phyloP scores from a whole-genome alignment of 495 filamentous ascomycete genomes.

The Trichoderma reesei region DNA sequence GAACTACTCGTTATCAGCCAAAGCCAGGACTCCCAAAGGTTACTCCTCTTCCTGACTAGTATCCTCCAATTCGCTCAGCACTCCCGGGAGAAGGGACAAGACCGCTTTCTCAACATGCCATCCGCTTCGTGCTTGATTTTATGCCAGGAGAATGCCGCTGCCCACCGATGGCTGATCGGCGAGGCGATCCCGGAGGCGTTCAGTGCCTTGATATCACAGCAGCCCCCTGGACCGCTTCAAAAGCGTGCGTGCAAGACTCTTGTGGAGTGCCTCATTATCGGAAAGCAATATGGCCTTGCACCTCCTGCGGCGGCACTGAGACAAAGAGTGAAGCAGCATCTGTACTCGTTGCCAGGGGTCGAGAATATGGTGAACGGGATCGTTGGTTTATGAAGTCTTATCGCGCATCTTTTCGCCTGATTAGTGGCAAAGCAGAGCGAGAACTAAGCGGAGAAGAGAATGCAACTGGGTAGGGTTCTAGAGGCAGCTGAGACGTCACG shows the following conservation, averaged over 20 bases:
- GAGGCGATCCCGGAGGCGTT: conserved; percentile 18
- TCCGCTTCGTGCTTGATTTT: conserved; percentile 20
- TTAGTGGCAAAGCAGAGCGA: too few species aligned
- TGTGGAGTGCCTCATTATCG: conserved; percentile 22
- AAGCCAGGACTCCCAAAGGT: conserved; percentile 18
- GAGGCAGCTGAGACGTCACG: too few species aligned
- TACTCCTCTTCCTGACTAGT: conserved; percentile 20
- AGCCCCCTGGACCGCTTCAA: conserved; percentile 17
- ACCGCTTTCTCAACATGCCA: too few species aligned
- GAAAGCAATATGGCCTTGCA: conserved; percentile 21
- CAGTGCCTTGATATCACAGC: conserved; percentile 18
- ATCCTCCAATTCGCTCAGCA: conserved; percentile 17
- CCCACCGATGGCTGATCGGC: conserved; percentile 20
- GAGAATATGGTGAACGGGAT: too few species aligned
- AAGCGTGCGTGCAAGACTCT: conserved; percentile 20
- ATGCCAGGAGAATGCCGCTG: conserved; percentile 18
- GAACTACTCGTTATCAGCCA: conserved; percentile 21
- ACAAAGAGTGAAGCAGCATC: conserved; percentile 19
- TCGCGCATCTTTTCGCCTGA: too few species aligned
- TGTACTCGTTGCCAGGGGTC: too few species aligned
- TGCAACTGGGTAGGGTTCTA: too few species aligned
- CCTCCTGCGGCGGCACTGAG: conserved; percentile 14
- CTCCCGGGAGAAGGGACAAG: too few species aligned
- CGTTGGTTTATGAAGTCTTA: too few species aligned
- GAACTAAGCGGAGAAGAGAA: too few species aligned